Evolutionary conservation across 2,329 filamentous ascomycete genomes (phyloP).

Genomic region (Fusarium cicatricum): DNA sequence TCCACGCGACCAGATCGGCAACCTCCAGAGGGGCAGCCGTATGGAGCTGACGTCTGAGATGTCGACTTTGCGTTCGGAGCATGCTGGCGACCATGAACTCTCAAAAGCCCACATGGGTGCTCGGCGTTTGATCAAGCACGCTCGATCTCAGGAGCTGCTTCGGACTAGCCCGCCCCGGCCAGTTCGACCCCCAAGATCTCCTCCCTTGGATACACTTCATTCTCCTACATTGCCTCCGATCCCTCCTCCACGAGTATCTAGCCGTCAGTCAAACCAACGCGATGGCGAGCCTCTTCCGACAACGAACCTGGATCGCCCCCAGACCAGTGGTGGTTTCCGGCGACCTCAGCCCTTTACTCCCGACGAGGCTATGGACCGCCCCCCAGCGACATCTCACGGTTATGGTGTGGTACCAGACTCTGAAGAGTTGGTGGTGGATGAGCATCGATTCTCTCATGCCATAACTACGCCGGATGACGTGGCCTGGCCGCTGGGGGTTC

Average conservation of each 20-base stretch:
- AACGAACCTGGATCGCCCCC: constrained; percentile 52
- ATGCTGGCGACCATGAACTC: constrained; percentile 25
- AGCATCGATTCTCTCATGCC: constrained; percentile 48
- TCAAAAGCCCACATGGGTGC: constrained; percentile 39
- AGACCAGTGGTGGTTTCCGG: constrained; percentile 55
- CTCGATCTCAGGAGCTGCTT: constrained; percentile 60
- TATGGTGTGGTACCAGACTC: constrained; percentile 15
- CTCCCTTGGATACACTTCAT: constrained; percentile 34
- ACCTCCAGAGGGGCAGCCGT: constrained; percentile 51
- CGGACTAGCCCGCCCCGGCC: constrained; percentile 58
- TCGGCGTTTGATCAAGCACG: constrained; percentile 53
- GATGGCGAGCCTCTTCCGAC: constrained; percentile 50
- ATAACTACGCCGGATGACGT: constrained; percentile 53
- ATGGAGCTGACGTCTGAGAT: constrained; percentile 55
- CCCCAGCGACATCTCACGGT: constrained; percentile 24
- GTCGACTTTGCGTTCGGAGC: constrained; percentile 48
- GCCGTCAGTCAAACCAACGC: constrained; percentile 59
- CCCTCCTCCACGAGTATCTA: constrained; percentile 63
- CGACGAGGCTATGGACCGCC: constrained; percentile 32
- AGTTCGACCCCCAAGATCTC: constrained; percentile 52
- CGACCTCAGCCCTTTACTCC: constrained; percentile 54
- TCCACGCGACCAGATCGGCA: constrained; percentile 57
- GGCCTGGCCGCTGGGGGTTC: constrained; percentile 52
- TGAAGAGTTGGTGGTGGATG: constrained; percentile 15
- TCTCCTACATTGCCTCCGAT: constrained; percentile 50